Conservation (phyloP, 441 rosid genomes). For the Adansonia gregorii region DNA sequence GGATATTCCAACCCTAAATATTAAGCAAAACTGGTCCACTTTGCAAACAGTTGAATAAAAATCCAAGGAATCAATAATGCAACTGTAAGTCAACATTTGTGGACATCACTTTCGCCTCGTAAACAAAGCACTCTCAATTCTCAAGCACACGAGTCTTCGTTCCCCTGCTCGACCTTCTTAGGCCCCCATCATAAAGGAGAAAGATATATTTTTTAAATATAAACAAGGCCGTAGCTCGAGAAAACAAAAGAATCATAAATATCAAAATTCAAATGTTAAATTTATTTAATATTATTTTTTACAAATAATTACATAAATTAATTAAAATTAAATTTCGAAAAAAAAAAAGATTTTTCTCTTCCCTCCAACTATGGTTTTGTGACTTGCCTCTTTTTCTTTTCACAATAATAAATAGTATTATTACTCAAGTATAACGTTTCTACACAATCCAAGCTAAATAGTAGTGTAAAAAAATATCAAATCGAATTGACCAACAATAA, state of each 20-base stretch:
- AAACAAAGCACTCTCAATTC: neutral
- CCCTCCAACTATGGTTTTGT: neutral
- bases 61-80: no score
- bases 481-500: no score
- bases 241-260: no score
- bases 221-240: no score
- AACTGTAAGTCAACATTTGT: neutral
- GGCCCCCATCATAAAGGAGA: neutral
- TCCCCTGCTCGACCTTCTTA: neutral
- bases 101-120: neutral
- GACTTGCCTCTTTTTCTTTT: neutral
- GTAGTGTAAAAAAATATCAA: no score
- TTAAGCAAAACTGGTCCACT: neutral
- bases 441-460: no score
- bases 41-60: neutral
- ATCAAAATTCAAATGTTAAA: no score
- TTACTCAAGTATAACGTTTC: neutral
- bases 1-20: neutral
- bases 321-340: no score
- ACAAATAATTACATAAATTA: no score
- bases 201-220: neutral
- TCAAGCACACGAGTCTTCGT: neutral
- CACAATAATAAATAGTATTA: neutral
- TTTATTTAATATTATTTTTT: no score
- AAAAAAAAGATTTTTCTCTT: neutral